Evolutionary conservation across 2,329 filamentous ascomycete species (phyloP), one percentile per base, ranked within the genome.

Genomic region (Pyricularia sp.): DNA sequence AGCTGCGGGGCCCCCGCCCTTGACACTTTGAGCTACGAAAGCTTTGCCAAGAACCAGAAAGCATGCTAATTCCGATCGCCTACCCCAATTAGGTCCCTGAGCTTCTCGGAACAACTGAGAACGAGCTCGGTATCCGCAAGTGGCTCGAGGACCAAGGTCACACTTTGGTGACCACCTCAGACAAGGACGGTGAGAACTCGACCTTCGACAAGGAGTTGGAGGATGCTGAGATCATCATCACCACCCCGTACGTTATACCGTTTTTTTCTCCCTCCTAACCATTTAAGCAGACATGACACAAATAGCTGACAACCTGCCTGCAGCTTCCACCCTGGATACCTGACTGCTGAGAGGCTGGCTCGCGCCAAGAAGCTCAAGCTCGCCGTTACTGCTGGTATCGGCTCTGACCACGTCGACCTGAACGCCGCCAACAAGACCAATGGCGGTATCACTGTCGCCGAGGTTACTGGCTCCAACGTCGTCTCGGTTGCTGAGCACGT

Each of bases 341-440:
- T 99, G 66, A 97, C 90, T 62, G 91, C 91, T 65, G 93, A 97
- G 82, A 93, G 94, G 75, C 87, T 99, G 65, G 91, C 91, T 73
- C 96, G 94, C 83, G 94, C 94, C 71, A 97, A 97, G 89, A 97
- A 99, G 66, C 89, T 99, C 74, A 97, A 97, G 87, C 83, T 99
- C 68, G 93, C 93, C 76, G 81, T 99, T 78, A 99, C 94, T 63
- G 94, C 94, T 72, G 94, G 94, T 82, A 96, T 99, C 75, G 94
- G 94, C 71, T 97, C 93, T 64, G 94, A 99, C 81, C 94, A 99
- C 79, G 91, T 99, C 76, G 94, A 99, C 81, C 86, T 97, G 69
- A 87, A 97, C 77, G 92, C 90, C 60, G 94, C 94, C 77, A 97
- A 97, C 89, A 93, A 88, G 82, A 97, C 93, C 80, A 99, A 99